Percentiles rank a stretch among this genome's conserved stretches.
Conservation (phyloP, 305 asterid species). For the Solanum hybrid region DNA sequence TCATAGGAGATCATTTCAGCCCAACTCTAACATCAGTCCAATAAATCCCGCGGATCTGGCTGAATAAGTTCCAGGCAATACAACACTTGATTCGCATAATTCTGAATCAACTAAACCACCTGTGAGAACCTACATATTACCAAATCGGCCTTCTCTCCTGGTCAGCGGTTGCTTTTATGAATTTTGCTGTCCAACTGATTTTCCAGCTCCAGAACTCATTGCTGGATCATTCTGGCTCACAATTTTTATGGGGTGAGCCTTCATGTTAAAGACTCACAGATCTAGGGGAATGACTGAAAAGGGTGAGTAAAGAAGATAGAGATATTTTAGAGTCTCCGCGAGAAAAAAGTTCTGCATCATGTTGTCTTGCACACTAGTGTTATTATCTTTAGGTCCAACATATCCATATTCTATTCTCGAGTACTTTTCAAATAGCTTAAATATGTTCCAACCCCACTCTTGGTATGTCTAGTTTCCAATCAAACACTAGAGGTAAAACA, state of each 20-base stretch:
- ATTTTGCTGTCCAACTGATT: no score
- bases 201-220: no score
- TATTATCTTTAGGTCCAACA: conserved; percentile 85
- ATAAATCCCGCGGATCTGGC: neutral
- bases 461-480: conserved; percentile 93
- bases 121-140: conserved; percentile 14
- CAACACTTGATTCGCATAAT: neutral
- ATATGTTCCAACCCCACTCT: conserved; percentile 99
- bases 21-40: neutral
- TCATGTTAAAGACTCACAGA: no score
- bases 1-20: neutral
- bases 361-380: no score
- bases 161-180: conserved; percentile 32
- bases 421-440: conserved; percentile 92
- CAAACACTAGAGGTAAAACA: conserved; percentile 90
- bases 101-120: neutral
- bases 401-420: conserved; percentile 81
- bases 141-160: conserved; percentile 81
- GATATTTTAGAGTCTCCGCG: no score
- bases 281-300: no score
- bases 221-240: no score
- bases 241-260: no score
- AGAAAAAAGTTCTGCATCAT: no score
- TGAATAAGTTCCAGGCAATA: neutral
- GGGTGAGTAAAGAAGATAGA: no score